A percentile compares a stretch with the other conserved stretches of the same genome.
Evolutionary conservation across 148 eudicot species (phyloP).

Genomic region (Rhododendron ovatum): DNA sequence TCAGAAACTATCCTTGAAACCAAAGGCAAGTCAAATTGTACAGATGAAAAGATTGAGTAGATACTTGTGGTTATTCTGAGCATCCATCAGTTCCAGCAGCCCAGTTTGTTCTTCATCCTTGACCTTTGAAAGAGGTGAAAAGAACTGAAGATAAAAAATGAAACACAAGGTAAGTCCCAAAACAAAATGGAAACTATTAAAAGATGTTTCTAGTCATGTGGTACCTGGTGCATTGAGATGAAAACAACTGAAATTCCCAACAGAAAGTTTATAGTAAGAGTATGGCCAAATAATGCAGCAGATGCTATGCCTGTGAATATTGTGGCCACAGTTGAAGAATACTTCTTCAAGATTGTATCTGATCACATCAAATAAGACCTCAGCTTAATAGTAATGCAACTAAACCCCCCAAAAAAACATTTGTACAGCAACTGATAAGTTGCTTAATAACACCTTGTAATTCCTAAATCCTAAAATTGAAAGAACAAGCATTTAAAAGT

Average conservation of each 20-base stretch:
- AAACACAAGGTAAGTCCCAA: conserved; percentile 21
- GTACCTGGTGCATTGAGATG: conserved; percentile 99
- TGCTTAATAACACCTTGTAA: neutral
- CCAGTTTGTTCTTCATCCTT: conserved; percentile 70
- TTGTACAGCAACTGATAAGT: neutral
- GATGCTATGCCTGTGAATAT: conserved; percentile 95
- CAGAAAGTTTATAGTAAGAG: conserved; percentile 76
- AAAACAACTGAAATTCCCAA: conserved; percentile 94
- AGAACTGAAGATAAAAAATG: conserved; percentile 53
- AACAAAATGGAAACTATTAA: neutral
- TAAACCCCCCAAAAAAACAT: neutral
- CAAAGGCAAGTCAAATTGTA: neutral
- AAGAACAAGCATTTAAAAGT: neutral
- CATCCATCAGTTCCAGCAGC: conserved; percentile 45
- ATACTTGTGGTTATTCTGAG: conserved; percentile 53
- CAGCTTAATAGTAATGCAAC: neutral
- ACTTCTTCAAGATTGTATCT: conserved; percentile 95
- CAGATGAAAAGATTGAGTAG: neutral
- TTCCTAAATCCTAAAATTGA: neutral
- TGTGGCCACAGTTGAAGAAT: conserved; percentile 89
- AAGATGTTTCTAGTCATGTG: neutral
- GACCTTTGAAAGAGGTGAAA: conserved; percentile 88
- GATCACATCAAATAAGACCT: conserved; percentile 14
- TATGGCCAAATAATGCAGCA: conserved; percentile 88
- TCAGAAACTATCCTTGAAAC: neutral